Evolutionary conservation across 2,329 filamentous ascomycete genomes (phyloP).

Genomic region (Alternaria arbusti): DNA sequence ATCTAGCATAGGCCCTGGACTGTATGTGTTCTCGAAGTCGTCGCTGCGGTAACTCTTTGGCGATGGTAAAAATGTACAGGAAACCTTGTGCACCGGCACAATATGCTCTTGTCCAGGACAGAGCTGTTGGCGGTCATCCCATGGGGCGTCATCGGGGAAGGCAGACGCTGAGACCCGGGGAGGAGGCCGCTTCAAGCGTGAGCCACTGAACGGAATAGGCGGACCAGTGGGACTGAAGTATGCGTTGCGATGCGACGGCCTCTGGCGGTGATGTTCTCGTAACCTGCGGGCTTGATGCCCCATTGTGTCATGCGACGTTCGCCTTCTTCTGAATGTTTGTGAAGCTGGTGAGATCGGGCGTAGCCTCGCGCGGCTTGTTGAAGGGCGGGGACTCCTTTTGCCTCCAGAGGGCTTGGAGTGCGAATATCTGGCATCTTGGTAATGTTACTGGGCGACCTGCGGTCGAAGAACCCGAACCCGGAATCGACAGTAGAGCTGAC

Average conservation of each 20-base stretch:
- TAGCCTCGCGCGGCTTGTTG: constrained; percentile 90
- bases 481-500: constrained; percentile 55
- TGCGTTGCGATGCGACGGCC: not conserved
- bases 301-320: constrained; percentile 96
- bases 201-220: not conserved
- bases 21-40: constrained; percentile 12
- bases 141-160: not conserved
- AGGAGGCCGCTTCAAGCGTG: not conserved
- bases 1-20: constrained; percentile 8
- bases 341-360: constrained; percentile 89
- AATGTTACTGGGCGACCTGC: not conserved
- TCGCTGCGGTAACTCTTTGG: constrained; percentile 31
- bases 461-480: no score
- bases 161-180: not conserved
- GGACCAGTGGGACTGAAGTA: not conserved
- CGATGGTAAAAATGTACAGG: constrained; percentile 15
- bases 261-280: constrained; percentile 95
- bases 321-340: constrained; percentile 78
- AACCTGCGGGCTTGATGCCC: constrained; percentile 98
- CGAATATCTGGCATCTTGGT: not conserved
- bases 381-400: constrained; percentile 72
- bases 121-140: constrained; percentile 6
- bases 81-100: no score
- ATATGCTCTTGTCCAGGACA: constrained; percentile 11
- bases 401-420: not conserved